phyloP scores from a whole-genome alignment of 2,329 filamentous ascomycete species.

The Chrysosporium keratinophilum region DNA sequence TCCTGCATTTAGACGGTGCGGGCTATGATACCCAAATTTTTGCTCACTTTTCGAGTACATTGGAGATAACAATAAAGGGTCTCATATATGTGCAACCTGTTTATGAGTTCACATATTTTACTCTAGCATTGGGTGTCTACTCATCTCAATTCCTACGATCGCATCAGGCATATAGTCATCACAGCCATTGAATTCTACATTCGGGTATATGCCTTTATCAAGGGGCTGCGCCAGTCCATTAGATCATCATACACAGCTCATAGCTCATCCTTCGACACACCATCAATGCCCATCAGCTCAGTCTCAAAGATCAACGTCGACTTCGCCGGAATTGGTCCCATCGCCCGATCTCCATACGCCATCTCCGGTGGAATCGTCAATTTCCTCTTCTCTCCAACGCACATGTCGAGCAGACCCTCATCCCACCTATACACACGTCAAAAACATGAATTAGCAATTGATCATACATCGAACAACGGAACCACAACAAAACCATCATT shows the following conservation, averaged over 20 bases:
- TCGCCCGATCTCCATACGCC: slow-evolving; percentile 65
- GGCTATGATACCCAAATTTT: neutral
- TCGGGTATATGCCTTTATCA: neutral
- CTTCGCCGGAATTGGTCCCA: slow-evolving; percentile 74
- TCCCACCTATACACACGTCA: slow-evolving; percentile 57
- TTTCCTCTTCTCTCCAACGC: slow-evolving; percentile 82
- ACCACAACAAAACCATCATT: neutral
- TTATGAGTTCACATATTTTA: neutral
- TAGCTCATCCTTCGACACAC: slow-evolving; percentile 39
- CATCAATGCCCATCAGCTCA: slow-evolving; percentile 65
- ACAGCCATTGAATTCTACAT: neutral
- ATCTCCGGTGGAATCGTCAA: slow-evolving; percentile 80
- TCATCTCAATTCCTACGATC: too few species aligned
- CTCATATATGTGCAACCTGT: neutral
- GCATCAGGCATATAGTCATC: too few species aligned
- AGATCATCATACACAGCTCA: slow-evolving; percentile 17
- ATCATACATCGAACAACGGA: neutral
- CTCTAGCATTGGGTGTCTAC: too few species aligned
- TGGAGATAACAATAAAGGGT: neutral
- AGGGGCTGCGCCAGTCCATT: neutral
- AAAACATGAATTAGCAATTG: neutral
- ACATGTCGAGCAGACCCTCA: slow-evolving; percentile 82
- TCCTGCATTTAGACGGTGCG: neutral
- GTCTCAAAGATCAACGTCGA: slow-evolving; percentile 87
- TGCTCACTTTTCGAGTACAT: neutral